A percentile compares a stretch with the other conserved stretches of the same genome.
Conservation (phyloP, 1,284 basidiomycete species). For the Apiotrichum sp. region DNA sequence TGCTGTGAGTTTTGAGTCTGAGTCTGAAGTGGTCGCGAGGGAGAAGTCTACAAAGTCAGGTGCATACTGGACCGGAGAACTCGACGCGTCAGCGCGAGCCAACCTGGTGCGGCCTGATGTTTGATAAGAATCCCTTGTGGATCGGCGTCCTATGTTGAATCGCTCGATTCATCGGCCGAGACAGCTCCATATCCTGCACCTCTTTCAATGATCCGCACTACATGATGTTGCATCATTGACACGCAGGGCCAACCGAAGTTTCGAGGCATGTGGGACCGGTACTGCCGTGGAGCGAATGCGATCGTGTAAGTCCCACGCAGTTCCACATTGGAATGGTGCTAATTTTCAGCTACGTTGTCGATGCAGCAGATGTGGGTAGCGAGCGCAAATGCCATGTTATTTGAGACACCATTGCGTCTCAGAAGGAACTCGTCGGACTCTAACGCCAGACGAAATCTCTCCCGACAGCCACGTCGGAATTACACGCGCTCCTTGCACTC, state of each 20-base stretch:
- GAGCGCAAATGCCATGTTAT: background rate
- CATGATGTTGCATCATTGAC: background rate
- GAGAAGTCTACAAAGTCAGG: no score
- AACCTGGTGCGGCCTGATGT: background rate
- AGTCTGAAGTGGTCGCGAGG: no score
- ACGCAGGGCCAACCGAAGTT: constrained; percentile 79
- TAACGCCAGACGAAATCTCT: constrained; percentile 63
- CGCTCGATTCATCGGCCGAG: background rate
- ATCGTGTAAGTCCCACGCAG: constrained; percentile 63
- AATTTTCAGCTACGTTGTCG: constrained; percentile 72
- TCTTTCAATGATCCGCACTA: background rate
- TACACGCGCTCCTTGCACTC: constrained; percentile 76
- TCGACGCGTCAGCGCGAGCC: no score
- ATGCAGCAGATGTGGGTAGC: constrained; percentile 69
- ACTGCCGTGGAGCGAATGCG: constrained; percentile 89
- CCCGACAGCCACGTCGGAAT: constrained; percentile 78
- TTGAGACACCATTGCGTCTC: no score
- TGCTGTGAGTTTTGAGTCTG: constrained; percentile 49
- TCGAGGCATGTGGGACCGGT: constrained; percentile 75
- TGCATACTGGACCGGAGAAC: no score
- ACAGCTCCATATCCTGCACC: background rate
- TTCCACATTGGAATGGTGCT: background rate
- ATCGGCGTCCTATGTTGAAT: background rate
- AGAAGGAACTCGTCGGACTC: background rate
- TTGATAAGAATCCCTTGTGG: background rate